Evolutionary conservation across 441 rosid genomes (phyloP).

Genomic region (Pelargonium exstipulatum): DNA sequence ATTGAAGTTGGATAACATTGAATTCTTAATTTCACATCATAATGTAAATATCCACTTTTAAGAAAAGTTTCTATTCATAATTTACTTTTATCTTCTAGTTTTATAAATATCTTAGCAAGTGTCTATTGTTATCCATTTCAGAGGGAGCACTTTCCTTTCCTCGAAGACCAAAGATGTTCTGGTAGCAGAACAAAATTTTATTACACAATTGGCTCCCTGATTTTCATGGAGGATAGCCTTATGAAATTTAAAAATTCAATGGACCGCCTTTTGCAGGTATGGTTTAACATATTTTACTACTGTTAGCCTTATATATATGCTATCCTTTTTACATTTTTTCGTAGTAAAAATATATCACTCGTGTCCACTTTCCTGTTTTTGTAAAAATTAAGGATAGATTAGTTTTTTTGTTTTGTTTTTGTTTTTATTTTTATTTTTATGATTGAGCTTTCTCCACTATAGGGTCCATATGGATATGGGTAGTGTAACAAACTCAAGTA

Average conservation of each 20-base stretch:
- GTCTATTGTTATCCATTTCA: constrained; percentile 32
- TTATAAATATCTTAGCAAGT: neutral
- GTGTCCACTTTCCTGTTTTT: no score
- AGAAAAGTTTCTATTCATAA: neutral
- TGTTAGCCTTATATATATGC: neutral
- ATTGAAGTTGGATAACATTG: constrained; percentile 80
- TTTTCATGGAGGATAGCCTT: constrained; percentile 95
- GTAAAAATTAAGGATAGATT: no score
- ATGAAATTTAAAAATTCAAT: constrained; percentile 91
- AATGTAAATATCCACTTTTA: constrained; percentile 45
- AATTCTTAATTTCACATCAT: constrained; percentile 88
- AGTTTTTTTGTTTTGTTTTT: no score
- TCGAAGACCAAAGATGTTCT: constrained; percentile 87
- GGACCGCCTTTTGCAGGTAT: constrained; percentile 89
- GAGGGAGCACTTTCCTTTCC: constrained; percentile 95
- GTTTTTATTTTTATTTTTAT: no score
- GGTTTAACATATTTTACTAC: neutral
- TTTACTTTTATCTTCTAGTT: neutral
- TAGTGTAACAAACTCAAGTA: no score
- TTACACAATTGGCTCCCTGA: constrained; percentile 91
- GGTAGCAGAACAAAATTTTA: constrained; percentile 97
- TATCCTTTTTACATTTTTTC: neutral
- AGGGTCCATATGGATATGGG: no score
- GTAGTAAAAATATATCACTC: neutral
- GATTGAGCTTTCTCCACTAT: no score